A percentile compares a stretch with the other conserved stretches of the same genome.
phyloP scores from a whole-genome alignment of 768 basidiomycete species.

The Lactifluus subvellereus region DNA sequence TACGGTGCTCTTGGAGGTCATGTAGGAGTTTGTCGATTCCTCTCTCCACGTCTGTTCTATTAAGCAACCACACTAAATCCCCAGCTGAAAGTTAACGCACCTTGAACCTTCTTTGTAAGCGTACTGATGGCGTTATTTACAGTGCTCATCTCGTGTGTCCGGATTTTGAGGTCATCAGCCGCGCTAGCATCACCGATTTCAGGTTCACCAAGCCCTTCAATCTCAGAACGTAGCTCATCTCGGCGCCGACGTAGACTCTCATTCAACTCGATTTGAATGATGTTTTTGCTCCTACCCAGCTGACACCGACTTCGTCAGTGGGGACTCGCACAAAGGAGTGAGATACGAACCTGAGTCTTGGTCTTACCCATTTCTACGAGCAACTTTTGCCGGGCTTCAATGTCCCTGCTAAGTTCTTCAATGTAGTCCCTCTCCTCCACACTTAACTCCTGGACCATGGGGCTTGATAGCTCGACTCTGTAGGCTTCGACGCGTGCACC shows the following conservation, averaged over 20 bases:
- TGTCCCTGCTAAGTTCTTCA: slow-evolving; percentile 62
- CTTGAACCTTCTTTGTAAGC: slow-evolving; percentile 57
- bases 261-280: slow-evolving; percentile 87
- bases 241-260: slow-evolving; percentile 78
- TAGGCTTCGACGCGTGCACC: slow-evolving; percentile 59
- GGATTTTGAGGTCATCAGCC: slow-evolving; percentile 59
- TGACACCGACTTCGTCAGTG: slow-evolving; percentile 29
- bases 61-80: neutral
- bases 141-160: slow-evolving; percentile 60
- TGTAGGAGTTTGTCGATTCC: slow-evolving; percentile 56
- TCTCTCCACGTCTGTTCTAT: slow-evolving; percentile 56
- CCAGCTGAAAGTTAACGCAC: slow-evolving; percentile 31
- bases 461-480: slow-evolving; percentile 61
- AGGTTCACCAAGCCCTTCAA: slow-evolving; percentile 69
- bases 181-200: slow-evolving; percentile 52
- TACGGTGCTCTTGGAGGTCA: slow-evolving; percentile 62
- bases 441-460: slow-evolving; percentile 70
- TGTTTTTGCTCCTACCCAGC: slow-evolving; percentile 71
- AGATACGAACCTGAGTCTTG: slow-evolving; percentile 58
- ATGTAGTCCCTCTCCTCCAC: slow-evolving; percentile 65
- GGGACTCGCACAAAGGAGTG: neutral
- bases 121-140: slow-evolving; percentile 62
- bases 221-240: slow-evolving; percentile 68
- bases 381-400: slow-evolving; percentile 66
- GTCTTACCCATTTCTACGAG: slow-evolving; percentile 61